Conservation (phyloP, 1,284 basidiomycete genomes). For the Neolentinus lepideus region DNA sequence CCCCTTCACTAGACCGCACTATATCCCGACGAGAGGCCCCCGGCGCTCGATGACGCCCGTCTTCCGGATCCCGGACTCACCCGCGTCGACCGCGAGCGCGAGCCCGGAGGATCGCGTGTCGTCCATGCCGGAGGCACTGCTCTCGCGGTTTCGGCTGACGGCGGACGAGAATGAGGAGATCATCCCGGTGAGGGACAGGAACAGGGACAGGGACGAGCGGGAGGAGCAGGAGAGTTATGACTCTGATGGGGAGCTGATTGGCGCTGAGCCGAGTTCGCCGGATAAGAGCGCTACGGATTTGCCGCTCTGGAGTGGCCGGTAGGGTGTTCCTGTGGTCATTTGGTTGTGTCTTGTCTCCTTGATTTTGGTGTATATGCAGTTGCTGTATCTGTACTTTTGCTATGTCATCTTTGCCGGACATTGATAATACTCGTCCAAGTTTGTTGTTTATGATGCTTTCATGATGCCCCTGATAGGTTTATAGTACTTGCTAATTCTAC, state of each 20-base stretch:
- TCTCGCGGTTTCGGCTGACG: background rate
- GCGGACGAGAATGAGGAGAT: background rate
- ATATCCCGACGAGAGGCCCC: background rate
- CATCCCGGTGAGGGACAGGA: background rate
- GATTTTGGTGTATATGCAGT: background rate
- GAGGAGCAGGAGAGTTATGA: background rate
- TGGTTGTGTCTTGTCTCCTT: background rate
- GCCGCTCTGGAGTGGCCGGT: background rate
- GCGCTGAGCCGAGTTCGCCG: background rate
- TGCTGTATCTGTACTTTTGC: background rate
- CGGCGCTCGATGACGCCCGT: background rate
- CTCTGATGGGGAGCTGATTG: background rate
- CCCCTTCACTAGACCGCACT: background rate
- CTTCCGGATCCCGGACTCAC: background rate
- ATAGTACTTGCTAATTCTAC: background rate
- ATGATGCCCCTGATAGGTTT: background rate
- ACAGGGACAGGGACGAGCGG: background rate
- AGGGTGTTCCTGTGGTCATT: background rate
- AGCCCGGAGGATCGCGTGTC: background rate
- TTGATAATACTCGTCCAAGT: background rate
- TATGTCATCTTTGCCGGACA: background rate
- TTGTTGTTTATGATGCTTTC: background rate
- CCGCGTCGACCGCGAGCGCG: background rate
- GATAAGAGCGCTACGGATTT: background rate
- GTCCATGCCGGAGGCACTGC: background rate